Conservation (phyloP, 169 alveolate species). For the Plasmodium gallinaceum region DNA sequence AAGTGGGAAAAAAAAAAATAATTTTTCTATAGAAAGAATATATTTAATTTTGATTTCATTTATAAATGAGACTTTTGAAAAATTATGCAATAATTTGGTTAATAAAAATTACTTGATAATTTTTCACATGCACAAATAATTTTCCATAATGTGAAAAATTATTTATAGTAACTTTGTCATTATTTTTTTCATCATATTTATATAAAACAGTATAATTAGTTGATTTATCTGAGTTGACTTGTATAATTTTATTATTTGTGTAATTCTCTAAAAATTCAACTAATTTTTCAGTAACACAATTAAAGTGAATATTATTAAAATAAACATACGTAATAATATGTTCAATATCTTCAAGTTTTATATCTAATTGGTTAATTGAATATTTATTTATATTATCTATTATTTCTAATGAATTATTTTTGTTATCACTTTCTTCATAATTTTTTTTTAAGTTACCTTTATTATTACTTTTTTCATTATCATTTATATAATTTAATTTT, state of each 20-base stretch:
- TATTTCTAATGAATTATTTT: conserved; percentile 26
- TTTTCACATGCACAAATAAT: conserved; percentile 75
- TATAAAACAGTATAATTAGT: conserved; percentile 60
- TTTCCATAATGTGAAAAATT: conserved; percentile 74
- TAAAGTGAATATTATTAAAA: conserved; percentile 70
- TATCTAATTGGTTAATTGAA: conserved; percentile 59
- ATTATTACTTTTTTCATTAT: neutral
- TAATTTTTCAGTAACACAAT: conserved; percentile 55
- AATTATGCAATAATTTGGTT: conserved; percentile 5
- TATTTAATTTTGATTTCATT: too few relatives aligned
- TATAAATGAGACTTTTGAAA: neutral
- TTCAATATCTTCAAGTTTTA: conserved; percentile 71
- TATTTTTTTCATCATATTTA: conserved; percentile 68
- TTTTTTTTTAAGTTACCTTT: neutral
- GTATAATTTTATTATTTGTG: conserved; percentile 49
- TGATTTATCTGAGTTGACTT: conserved; percentile 72
- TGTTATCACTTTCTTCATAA: neutral
- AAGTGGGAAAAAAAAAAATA: neutral
- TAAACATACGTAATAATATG: conserved; percentile 63
- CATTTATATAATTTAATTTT: neutral
- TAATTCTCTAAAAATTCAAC: conserved; percentile 61
- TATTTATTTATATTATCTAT: conserved; percentile 68
- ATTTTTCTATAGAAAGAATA: too few relatives aligned
- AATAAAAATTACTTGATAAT: conserved; percentile 67
- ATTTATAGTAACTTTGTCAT: conserved; percentile 51